Conservation (phyloP, 2,329 filamentous ascomycete genomes). For the Colletotrichum sp. region DNA sequence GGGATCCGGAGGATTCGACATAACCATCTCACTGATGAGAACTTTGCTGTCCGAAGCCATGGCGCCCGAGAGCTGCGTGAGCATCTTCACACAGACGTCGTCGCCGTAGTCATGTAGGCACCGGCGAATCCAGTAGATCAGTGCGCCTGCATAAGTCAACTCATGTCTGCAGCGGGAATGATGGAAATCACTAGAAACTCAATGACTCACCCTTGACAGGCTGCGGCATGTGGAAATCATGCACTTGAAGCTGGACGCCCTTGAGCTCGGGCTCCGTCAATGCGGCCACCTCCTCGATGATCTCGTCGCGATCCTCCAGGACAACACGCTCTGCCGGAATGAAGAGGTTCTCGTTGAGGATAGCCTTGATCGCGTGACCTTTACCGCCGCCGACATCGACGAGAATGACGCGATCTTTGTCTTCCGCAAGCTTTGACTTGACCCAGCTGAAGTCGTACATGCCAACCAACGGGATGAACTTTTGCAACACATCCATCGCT, state of each 20-base stretch:
- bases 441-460: slow-evolving; percentile 37
- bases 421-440: not conserved
- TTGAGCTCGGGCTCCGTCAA: not conserved
- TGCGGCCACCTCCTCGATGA: slow-evolving; percentile 5
- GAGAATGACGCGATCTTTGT: slow-evolving; percentile 24
- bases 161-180: not conserved
- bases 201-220: slow-evolving; percentile 15
- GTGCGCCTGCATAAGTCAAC: slow-evolving; percentile 29
- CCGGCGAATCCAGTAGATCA: slow-evolving; percentile 39
- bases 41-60: slow-evolving; percentile 36
- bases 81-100: slow-evolving; percentile 32
- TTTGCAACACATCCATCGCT: slow-evolving; percentile 30
- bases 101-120: slow-evolving; percentile 43
- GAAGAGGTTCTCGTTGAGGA: slow-evolving; percentile 14
- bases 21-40: slow-evolving; percentile 34
- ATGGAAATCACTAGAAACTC: not conserved
- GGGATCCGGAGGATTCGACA: slow-evolving; percentile 27
- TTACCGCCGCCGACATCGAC: slow-evolving; percentile 39
- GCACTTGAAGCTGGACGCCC: not conserved
- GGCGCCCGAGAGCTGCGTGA: slow-evolving; percentile 31
- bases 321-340: slow-evolving; percentile 3
- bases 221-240: slow-evolving; percentile 26
- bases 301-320: slow-evolving; percentile 25
- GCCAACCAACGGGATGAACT: slow-evolving; percentile 26
- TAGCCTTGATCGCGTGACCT: slow-evolving; percentile 27